Evolutionary conservation across 2,329 filamentous ascomycete species (phyloP).

Genomic region (Calonectria naviculata): DNA sequence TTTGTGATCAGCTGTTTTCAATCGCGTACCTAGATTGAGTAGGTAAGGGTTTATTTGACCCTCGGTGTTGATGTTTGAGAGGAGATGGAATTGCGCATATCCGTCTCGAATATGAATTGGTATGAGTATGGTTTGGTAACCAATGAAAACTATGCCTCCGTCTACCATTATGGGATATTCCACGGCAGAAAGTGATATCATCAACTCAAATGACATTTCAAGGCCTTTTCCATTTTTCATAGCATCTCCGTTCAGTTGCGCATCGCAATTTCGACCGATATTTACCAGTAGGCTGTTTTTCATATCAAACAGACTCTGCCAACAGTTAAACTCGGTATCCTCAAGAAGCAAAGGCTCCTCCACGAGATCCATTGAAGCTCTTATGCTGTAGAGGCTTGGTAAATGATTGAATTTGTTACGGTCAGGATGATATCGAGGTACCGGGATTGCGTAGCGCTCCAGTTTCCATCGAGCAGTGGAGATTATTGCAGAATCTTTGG

Average conservation of each 20-base stretch:
- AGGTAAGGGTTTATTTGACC: background rate
- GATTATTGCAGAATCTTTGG: background rate
- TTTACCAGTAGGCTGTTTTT: background rate
- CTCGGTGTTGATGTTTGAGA: background rate
- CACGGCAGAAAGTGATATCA: background rate
- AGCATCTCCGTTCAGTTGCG: background rate
- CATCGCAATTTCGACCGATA: background rate
- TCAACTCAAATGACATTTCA: background rate
- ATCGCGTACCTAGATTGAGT: background rate
- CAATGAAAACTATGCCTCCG: background rate
- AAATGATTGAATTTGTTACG: background rate
- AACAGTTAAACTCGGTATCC: background rate
- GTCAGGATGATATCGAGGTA: background rate
- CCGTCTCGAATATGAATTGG: background rate
- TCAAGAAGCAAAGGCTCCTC: background rate
- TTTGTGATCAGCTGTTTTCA: background rate
- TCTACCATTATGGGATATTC: background rate
- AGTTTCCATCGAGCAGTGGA: background rate
- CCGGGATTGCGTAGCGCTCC: background rate
- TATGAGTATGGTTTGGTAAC: background rate
- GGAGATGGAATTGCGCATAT: background rate
- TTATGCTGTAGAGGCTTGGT: background rate
- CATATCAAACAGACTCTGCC: background rate
- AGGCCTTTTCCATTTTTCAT: background rate
- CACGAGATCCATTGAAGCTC: background rate